Percentiles rank a stretch among this genome's conserved stretches.
Evolutionary conservation across 176 grass and related monocot species (phyloP).

Genomic region (Triticum timopheevii): DNA sequence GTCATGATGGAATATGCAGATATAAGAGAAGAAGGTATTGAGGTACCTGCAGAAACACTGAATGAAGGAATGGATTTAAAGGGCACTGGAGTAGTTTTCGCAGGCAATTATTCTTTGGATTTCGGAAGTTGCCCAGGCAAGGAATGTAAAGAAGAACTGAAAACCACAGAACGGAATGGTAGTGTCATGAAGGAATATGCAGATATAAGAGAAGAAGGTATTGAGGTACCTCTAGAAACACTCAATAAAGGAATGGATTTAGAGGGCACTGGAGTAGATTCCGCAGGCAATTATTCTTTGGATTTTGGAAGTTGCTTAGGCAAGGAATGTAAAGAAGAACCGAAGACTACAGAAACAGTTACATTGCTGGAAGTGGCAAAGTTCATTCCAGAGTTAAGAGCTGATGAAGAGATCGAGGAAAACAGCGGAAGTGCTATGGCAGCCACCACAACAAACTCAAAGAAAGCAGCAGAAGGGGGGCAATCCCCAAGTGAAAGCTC

Average conservation of each 20-base stretch:
- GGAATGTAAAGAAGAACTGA: slow-evolving; percentile 3
- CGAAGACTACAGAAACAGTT: background rate
- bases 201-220: background rate
- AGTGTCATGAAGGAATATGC: background rate
- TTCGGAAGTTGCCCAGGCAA: background rate
- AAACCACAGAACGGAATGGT: background rate
- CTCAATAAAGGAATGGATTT: background rate
- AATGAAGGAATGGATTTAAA: background rate
- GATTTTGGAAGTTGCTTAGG: background rate
- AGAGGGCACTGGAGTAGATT: background rate
- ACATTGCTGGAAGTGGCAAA: background rate
- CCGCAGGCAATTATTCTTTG: background rate
- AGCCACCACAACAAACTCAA: background rate
- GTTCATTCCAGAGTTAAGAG: background rate
- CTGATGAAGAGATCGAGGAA: slow-evolving; percentile 6
- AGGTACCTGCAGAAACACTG: slow-evolving; percentile 8
- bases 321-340: slow-evolving; percentile 7
- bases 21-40: background rate
- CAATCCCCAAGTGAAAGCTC: background rate
- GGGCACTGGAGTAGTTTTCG: background rate
- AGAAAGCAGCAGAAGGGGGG: background rate
- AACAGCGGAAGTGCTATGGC: background rate
- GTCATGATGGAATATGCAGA: background rate
- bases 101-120: background rate
- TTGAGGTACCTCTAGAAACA: slow-evolving; percentile 20